Evolutionary conservation across 1,284 basidiomycete species (phyloP).

Genomic region (Thecaphora thlaspeos): DNA sequence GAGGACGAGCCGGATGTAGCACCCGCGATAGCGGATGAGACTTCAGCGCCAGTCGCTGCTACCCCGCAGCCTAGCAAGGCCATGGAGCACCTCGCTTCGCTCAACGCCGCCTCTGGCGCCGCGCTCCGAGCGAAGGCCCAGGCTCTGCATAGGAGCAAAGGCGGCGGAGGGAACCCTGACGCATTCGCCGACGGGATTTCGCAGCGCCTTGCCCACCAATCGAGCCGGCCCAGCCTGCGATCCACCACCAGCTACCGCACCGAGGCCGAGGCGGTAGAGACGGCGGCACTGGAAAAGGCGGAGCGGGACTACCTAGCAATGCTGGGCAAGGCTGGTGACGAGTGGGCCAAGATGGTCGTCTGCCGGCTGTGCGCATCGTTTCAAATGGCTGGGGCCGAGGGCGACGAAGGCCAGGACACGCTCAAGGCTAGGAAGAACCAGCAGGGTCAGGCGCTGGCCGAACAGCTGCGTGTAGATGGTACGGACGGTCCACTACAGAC

Average conservation of each 20-base stretch:
- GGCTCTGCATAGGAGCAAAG: not conserved
- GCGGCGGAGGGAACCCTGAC: constrained; percentile 2
- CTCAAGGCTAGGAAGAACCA: too few species aligned
- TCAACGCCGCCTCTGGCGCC: constrained; percentile 39
- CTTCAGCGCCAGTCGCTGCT: not conserved
- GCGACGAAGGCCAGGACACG: not conserved
- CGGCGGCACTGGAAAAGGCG: constrained; percentile 36
- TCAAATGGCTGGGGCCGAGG: constrained; percentile 3
- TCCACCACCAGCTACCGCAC: constrained; percentile 16
- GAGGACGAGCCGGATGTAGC: too few species aligned
- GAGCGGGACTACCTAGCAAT: constrained; percentile 25
- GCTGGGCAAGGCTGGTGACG: constrained; percentile 32
- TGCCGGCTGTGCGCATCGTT: constrained; percentile 27
- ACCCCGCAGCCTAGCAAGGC: constrained; percentile 18
- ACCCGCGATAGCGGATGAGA: too few species aligned
- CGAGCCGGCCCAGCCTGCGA: constrained; percentile 22
- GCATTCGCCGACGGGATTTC: constrained; percentile 13
- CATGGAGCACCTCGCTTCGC: constrained; percentile 37
- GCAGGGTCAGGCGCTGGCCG: too few species aligned
- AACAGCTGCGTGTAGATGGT: too few species aligned
- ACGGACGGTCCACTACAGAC: too few species aligned
- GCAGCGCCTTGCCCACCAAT: constrained; percentile 8
- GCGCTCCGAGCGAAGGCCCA: constrained; percentile 26
- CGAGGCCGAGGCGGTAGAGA: constrained; percentile 38
- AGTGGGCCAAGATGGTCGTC: constrained; percentile 44